Conservation (phyloP, 139 green algal species). For the Tetraselmis striata region DNA sequence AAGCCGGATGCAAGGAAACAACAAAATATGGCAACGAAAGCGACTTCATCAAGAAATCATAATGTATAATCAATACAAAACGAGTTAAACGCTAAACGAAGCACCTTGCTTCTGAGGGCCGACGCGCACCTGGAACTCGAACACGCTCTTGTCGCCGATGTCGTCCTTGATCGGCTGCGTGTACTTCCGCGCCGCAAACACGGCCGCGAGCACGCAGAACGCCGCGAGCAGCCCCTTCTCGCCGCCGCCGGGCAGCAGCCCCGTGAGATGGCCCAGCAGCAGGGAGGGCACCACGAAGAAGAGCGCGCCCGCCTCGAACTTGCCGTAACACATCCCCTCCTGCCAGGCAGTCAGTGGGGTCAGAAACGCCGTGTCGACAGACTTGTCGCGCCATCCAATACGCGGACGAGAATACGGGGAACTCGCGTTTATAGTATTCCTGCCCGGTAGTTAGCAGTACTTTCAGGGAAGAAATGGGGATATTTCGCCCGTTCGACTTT, state of each 20-base stretch:
- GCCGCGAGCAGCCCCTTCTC: slow-evolving; percentile 32
- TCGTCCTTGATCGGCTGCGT: slow-evolving; percentile 87
- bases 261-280: slow-evolving; percentile 31
- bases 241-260: slow-evolving; percentile 13
- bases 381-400: no score
- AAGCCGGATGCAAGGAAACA: background rate
- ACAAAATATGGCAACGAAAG: slow-evolving; percentile 2
- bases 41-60: no score
- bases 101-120: background rate
- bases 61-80: no score
- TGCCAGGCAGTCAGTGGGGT: background rate
- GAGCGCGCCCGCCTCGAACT: slow-evolving; percentile 55
- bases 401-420: background rate
- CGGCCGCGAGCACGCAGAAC: slow-evolving; percentile 21
- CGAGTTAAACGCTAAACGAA: background rate
- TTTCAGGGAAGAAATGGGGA: no score
- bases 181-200: slow-evolving; percentile 85
- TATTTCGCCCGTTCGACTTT: no score
- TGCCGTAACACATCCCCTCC: slow-evolving; percentile 71
- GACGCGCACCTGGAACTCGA: slow-evolving; percentile 34
- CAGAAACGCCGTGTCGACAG: no score
- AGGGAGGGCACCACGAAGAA: slow-evolving; percentile 58
- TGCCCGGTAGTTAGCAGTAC: no score
- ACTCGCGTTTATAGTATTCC: no score
- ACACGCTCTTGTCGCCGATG: slow-evolving; percentile 88